Conservation (phyloP, 2,329 filamentous ascomycete species). For the Ophiocordyceps australis region DNA sequence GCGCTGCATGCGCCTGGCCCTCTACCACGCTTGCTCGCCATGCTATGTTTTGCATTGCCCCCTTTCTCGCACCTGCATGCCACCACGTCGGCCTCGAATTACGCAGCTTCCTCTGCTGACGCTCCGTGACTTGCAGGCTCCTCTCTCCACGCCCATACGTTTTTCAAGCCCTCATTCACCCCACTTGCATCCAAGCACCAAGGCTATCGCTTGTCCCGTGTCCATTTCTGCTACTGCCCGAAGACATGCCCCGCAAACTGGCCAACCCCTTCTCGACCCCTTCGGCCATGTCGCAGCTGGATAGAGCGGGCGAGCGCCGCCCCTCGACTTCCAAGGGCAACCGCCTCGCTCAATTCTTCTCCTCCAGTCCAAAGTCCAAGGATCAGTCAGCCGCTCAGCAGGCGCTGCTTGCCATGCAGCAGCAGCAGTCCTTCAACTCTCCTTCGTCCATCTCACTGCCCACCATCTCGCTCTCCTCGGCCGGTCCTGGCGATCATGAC, state of each 20-base stretch:
- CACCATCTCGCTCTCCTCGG: conserved; percentile 81
- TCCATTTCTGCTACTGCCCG: conserved; percentile 1
- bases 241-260: conserved; percentile 41
- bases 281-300: conserved; percentile 25
- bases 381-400: conserved; percentile 47
- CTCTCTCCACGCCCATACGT: too few species aligned
- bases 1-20: too few species aligned
- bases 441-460: conserved; percentile 63
- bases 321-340: conserved; percentile 50
- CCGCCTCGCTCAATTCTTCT: conserved; percentile 70
- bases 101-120: too few species aligned
- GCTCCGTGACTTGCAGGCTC: too few species aligned
- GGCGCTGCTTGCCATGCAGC: conserved; percentile 48
- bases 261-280: conserved; percentile 35
- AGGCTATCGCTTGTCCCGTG: background rate
- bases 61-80: too few species aligned
- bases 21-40: too few species aligned
- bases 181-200: too few species aligned
- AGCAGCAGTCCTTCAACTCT: conserved; percentile 43
- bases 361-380: conserved; percentile 59
- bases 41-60: too few species aligned
- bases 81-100: too few species aligned
- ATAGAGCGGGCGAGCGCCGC: conserved; percentile 35
- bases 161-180: too few species aligned
- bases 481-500: conserved; percentile 54